phyloP scores from a whole-genome alignment of 2,329 filamentous ascomycete genomes.

The Sordariomycetes sp. region DNA sequence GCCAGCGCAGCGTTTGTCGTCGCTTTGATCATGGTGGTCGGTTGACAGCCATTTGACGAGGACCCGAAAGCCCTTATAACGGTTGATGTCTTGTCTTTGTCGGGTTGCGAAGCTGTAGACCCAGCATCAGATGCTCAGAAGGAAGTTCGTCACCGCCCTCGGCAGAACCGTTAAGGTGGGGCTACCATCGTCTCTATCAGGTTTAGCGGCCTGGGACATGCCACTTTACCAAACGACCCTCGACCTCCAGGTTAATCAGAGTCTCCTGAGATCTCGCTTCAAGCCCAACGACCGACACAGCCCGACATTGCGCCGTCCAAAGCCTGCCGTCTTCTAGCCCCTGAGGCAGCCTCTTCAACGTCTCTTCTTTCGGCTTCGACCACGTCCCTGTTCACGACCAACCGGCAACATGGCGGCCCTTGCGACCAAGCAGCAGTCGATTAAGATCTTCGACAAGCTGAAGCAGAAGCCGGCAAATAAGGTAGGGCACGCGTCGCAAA shows the following conservation, averaged over 20 bases:
- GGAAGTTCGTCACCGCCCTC: slow-evolving; percentile 26
- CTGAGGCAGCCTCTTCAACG: not conserved
- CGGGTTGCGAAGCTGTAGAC: no score
- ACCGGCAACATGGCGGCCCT: slow-evolving; percentile 49
- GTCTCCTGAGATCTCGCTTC: slow-evolving; percentile 23
- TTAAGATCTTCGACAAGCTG: slow-evolving; percentile 95
- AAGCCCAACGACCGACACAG: no score
- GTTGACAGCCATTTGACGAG: slow-evolving; percentile 23
- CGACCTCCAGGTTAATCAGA: slow-evolving; percentile 19
- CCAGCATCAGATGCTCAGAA: no score
- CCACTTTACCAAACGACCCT: slow-evolving; percentile 25
- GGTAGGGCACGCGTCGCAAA: slow-evolving; percentile 38
- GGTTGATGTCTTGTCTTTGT: not conserved
- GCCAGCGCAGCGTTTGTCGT: slow-evolving; percentile 24
- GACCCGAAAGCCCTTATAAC: slow-evolving; percentile 1
- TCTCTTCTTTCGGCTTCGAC: not conserved
- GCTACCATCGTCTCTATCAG: slow-evolving; percentile 14
- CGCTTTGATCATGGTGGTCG: slow-evolving; percentile 36
- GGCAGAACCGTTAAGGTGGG: slow-evolving; percentile 24
- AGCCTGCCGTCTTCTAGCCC: slow-evolving; percentile 1
- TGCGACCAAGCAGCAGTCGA: slow-evolving; percentile 89
- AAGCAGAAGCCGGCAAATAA: slow-evolving; percentile 94
- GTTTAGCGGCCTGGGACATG: slow-evolving; percentile 28
- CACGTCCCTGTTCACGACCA: not conserved
- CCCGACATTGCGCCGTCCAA: not conserved